Evolutionary conservation across 495 filamentous ascomycete genomes (phyloP), one percentile per base, ranked within the genome.

Genomic region (Penicillium silybi): DNA sequence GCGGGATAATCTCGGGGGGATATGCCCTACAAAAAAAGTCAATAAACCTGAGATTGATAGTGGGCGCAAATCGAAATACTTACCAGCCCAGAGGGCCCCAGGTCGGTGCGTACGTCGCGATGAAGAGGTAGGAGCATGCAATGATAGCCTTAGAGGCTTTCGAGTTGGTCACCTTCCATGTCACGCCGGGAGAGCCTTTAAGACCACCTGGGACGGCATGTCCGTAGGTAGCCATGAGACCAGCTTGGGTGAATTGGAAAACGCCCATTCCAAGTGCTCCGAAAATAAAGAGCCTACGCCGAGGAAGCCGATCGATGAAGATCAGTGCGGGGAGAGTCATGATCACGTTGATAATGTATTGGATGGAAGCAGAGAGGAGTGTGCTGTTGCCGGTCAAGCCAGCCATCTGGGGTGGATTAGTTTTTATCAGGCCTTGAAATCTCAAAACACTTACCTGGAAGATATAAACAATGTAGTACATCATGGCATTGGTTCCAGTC

Each of bases 401-500:
- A 80, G 23, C 76, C 52, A 59, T 60, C 57, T 59, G 25, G 4
- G 0, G 3, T 26, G 13, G 19, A 45, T 23, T 37, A 32, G 20
- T 9, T 4, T 1, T 7, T 20, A 26, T 13, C 9, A 39, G 13
- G 11, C 13, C 27, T 1, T 26, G 17, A 4, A 16, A 1, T 6
- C 18, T 26, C 7, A 4, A 16, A 25, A 35, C 1, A 22, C 37
- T 26, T 46, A 59, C 52, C 64, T 82, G 74, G 82, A 91, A 87
- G 63, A 90, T 86, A 62, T 90, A 85, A 18, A 83, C 81, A 44
- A 87, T 86, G 60, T 87, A 90, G 70, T 85, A 84, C 78, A 80
- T 79, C 85, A 89, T 89, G 44, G 88, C 80, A 59, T 91, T 91
- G 77, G 88, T 88, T 7, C 87, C 87, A 20, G 78, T 82, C 0